Base-by-base conservation (phyloP, 2,329 filamentous ascomycete species). In the Fusarium euwallaceae region DNA sequence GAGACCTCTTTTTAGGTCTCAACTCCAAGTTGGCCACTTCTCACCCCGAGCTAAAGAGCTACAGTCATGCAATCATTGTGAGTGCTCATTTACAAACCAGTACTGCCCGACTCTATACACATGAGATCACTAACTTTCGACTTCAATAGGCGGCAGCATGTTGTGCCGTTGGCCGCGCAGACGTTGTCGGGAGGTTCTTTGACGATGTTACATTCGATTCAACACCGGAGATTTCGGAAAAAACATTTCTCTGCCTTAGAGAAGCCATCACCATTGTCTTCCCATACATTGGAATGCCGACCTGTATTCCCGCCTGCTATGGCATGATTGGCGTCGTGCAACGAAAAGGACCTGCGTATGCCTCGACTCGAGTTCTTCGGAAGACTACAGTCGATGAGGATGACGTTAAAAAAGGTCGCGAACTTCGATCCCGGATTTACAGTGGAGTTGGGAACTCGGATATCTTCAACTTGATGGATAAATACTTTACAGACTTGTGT, bases 261-360 rank as follows among this genome's bases (percentile, higher is more conserved):
- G 71, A 73, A n/a, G 71, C 69, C 6, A 73, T 73, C 16, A 73
- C 71, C 1, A 73, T 73, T 5, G 43, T 73, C 1, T 72, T 72
- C 7, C 71, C 69, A 39, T 73, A 73, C 17, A 5, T 73, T 1
- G 71, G 71, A 24, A 70, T 73, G 69, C 71, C 71, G n/a, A 73
- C 69, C 1, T 72, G 69, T 2, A 72, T 73, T 43, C 71, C 71
- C 7, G 71, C 71, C n/a, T 73, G 71, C 27, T 73, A 73, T 32
- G 69, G 71, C 34, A 73, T 73, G 71, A 67, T 73, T 73, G 71
- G 71, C 24, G 71, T 73, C 6, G 66, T 73, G 34, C 55, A 73
- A 36, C 63, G 71, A 3, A 73, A 73, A 56, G 71, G 71, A 7
- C 6, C 55, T 4, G 27, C 43, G 8, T 72, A 72, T 61, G 71